Evolutionary conservation across 805 yeast genomes (phyloP), one percentile per base, ranked within the genome.

Genomic region (Wickerhamomyces queroliae): DNA sequence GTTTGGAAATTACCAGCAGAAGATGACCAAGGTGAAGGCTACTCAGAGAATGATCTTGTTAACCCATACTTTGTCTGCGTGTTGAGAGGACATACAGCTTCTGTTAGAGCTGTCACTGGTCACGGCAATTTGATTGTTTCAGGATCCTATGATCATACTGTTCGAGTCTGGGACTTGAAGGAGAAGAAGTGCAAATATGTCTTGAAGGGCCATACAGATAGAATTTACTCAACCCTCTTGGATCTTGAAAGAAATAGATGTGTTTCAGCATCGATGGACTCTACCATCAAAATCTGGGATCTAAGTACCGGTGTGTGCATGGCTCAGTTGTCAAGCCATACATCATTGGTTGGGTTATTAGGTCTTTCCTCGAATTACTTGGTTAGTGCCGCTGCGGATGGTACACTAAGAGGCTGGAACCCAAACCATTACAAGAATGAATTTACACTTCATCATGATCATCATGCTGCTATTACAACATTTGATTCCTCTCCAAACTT

Each of bases 371-470:
- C 83, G 20, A 78, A 82, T 26, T 80, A 78, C 35, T 67, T 93
- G 11, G 95, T 91, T 2, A 83, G 95, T 33, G 99, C 96, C 0
- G 98, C 97, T 2, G 98, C 98, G 0, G 99, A 93, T 60, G 78
- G 93, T 3, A 82, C 96, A 0, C 69, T 93, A 31, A 72, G 97
- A 37, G 82, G 91, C 2, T 93, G 99, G 99, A 84, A 93, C 55
- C 93, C 96, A 2, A 76, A 76, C 21, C 74, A 80, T 8, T 89
- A 86, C 22, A 72, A 72, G 17, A 76, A 85, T 31, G 66, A 69
- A 37, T 76, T 77, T 54, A 76, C 83, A 36, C 73, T 89, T 42
- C 82, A 84, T 49, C 75, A 78, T 34, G 74, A 65, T 39, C 95
- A 96, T 24, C 91, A 89, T 59, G 74, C 80, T 21, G 95, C 98